phyloP scores from a whole-genome alignment of 176 grass and related monocot genomes.

The Miscanthus lutarioriparius region DNA sequence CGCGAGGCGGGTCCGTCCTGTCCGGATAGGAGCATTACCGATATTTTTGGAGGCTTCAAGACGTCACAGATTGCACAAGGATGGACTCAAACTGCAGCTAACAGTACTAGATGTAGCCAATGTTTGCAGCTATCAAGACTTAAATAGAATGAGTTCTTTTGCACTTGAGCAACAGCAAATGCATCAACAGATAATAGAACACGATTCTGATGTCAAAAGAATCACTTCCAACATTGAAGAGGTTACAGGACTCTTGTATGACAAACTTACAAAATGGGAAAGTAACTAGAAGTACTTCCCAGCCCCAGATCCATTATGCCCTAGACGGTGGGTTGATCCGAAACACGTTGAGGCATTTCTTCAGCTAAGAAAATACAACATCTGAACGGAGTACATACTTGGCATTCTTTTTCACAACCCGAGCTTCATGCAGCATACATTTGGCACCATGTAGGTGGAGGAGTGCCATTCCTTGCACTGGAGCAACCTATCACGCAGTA shows the following conservation, averaged over 20 bases:
- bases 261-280: background rate
- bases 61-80: background rate
- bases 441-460: constrained; percentile 87
- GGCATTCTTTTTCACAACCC: constrained; percentile 71
- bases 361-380: constrained; percentile 66
- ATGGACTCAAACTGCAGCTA: background rate
- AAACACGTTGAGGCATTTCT: background rate
- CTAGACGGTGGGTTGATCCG: background rate
- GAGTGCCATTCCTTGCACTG: constrained; percentile 78
- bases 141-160: background rate
- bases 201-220: background rate
- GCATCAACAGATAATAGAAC: background rate
- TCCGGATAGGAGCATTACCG: too few species aligned
- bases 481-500: constrained; percentile 63
- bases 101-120: background rate
- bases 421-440: constrained; percentile 97
- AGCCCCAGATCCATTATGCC: background rate
- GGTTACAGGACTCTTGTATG: background rate
- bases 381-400: constrained; percentile 91
- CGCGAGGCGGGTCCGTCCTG: too few species aligned
- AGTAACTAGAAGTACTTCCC: background rate
- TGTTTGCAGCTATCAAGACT: background rate
- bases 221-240: constrained; percentile 11
- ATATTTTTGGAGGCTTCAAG: background rate
- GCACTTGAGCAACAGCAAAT: constrained; percentile 4